These are phyloP conservation scores for Samsoniella hepiali DNA, from an alignment of 2,329 filamentous ascomycete species.

Conservation along the genomic window DNA sequence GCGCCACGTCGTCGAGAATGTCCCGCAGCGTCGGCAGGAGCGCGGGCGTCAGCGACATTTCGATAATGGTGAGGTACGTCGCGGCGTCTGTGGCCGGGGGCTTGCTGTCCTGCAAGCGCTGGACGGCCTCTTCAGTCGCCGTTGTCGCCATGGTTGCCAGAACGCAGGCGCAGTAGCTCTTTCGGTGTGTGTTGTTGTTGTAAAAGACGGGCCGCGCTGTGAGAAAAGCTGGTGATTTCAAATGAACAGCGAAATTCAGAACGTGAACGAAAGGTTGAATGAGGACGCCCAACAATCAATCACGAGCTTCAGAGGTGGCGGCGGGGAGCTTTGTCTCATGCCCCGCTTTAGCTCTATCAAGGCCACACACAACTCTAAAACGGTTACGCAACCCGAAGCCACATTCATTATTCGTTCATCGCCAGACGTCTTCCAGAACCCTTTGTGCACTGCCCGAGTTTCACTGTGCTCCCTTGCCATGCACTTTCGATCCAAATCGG, in stretches of 20 bases:
- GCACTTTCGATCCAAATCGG: not conserved
- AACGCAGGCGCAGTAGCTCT: not conserved
- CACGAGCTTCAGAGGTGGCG: not conserved
- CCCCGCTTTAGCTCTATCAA: constrained; percentile 15
- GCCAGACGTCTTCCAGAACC: not conserved
- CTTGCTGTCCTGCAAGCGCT: constrained; percentile 46
- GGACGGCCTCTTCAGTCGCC: constrained; percentile 39
- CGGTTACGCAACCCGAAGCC: constrained; percentile 13
- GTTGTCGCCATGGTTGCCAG: constrained; percentile 31
- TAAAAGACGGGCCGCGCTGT: not conserved
- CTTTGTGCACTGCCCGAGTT: not conserved
- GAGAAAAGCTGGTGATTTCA: not conserved
- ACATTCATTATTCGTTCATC: not conserved
- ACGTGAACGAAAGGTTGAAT: not conserved
- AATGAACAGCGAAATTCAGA: not conserved
- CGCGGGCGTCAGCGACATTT: constrained; percentile 66
- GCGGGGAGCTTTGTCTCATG: not conserved
- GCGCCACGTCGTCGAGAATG: constrained; percentile 62
- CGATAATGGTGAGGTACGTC: constrained; percentile 75
- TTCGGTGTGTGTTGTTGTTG: not conserved
- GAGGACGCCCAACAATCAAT: not conserved
- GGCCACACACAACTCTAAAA: not conserved
- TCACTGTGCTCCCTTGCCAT: not conserved
- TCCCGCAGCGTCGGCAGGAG: constrained; percentile 65
- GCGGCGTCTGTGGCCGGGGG: constrained; percentile 61